These are phyloP conservation scores for Malassezia yamatoensis DNA, from an alignment of 1,284 basidiomycete species.

Conservation along the genomic window DNA sequence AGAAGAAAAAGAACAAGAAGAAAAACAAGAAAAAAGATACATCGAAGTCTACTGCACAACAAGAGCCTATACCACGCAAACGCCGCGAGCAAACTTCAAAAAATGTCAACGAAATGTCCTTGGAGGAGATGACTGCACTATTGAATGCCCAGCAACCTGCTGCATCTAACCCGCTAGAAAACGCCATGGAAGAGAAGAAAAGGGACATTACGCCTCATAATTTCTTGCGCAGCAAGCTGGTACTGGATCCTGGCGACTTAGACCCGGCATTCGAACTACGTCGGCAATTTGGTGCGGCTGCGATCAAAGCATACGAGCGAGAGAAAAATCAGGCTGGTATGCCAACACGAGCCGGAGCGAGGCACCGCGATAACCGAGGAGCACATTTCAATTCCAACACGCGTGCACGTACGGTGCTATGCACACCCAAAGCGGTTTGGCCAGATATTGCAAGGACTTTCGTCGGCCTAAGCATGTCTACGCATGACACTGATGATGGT, in stretches of 20 bases:
- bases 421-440: slow-evolving; percentile 39
- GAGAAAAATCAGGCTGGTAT: slow-evolving; percentile 20
- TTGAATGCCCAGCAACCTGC: slow-evolving; percentile 21
- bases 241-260: slow-evolving; percentile 27
- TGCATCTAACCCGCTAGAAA: not conserved
- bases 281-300: slow-evolving; percentile 43
- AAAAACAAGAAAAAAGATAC: slow-evolving; percentile 23
- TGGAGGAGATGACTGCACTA: slow-evolving; percentile 38
- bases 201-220: not conserved
- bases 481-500: slow-evolving; percentile 21
- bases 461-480: slow-evolving; percentile 42
- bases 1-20: slow-evolving; percentile 42
- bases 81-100: slow-evolving; percentile 15
- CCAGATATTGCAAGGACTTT: slow-evolving; percentile 38
- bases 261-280: slow-evolving; percentile 41
- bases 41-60: not conserved
- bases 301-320: slow-evolving; percentile 41
- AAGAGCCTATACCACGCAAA: slow-evolving; percentile 16
- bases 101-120: slow-evolving; percentile 39
- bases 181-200: not conserved
- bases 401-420: slow-evolving; percentile 31
- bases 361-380: slow-evolving; percentile 26
- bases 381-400: slow-evolving; percentile 39
- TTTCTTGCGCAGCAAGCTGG: slow-evolving; percentile 23
- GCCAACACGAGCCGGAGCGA: slow-evolving; percentile 14